Base-by-base conservation (phyloP, 441 rosid genomes). In the Erodium texanum region DNA sequence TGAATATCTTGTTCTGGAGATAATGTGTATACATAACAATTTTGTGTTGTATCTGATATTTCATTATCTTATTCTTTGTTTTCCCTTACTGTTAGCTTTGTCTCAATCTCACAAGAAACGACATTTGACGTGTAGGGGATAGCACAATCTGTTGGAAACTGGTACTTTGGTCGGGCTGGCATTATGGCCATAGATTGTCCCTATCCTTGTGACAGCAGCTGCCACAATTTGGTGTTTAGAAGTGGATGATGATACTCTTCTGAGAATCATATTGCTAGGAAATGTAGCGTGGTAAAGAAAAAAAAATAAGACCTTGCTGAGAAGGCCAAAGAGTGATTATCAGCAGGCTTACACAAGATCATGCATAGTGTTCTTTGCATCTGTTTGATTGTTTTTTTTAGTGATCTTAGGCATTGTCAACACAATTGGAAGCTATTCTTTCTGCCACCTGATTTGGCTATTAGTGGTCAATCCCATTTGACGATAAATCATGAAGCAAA, bases 91-190 rank as follows among this genome's bases (percentile, higher is more conserved):
- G n/a, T n/a, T 19, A n/a, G 9, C 70, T 74, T 67, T 70, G 85
- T 73, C 80, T 83, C 66, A n/a, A 73, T 58, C 27, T 58, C 12
- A 16, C 11, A 15, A 48, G 3, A 5, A 20, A 7, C 27, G 29
- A 32, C 36, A 48, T 72, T 75, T 19, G 5, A 59, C 77, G n/a
- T 76, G 80, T 90, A 95, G 98, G 87, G 92, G 2, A 81, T 95
- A 27, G 99, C 98, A 2, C 80, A 82, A 68, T 94, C 99, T 0
- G 98, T 95, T n/a, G 99, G 98, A 73, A 96, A 90, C 75, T 95
- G 99, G 99, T 95, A 86, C 71, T 95, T 92, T 48, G 92, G 85
- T 3, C 84, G 98, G n/a, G 79, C 89, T 0, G 77, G 78, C 12
- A 81, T 82, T 32, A 89, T 84, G 87, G 73, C 78, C 64, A 80